These are phyloP conservation scores for Neoboletus magnificus DNA, from an alignment of 768 basidiomycete species.

Conservation along the genomic window DNA sequence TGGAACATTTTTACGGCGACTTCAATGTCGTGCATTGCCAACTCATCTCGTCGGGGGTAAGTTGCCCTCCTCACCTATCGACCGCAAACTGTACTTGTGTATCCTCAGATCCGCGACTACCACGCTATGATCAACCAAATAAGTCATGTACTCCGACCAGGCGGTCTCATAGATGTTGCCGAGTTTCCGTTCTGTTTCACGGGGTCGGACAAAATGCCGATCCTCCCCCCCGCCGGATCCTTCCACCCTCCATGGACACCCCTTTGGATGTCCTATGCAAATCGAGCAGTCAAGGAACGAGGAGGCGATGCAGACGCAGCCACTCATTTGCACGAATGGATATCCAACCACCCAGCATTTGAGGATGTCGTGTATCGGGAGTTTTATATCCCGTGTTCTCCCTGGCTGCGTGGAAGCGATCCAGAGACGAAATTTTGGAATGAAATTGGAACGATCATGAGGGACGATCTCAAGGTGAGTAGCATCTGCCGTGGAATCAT, in stretches of 20 bases:
- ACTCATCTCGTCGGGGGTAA: slow-evolving; percentile 68
- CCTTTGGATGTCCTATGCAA: slow-evolving; percentile 58
- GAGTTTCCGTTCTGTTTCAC: slow-evolving; percentile 73
- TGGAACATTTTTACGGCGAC: slow-evolving; percentile 77
- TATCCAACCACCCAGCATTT: slow-evolving; percentile 50
- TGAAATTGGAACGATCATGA: slow-evolving; percentile 43
- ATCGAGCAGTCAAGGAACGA: slow-evolving; percentile 48
- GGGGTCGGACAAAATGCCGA: slow-evolving; percentile 44
- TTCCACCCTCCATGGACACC: slow-evolving; percentile 56
- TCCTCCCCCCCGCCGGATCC: slow-evolving; percentile 41
- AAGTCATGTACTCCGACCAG: slow-evolving; percentile 61
- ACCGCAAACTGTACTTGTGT: slow-evolving; percentile 13
- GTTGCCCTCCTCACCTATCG: slow-evolving; percentile 27
- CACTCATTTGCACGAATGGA: slow-evolving; percentile 51
- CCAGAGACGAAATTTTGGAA: slow-evolving; percentile 34
- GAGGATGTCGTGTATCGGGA: slow-evolving; percentile 57
- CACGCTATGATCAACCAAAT: slow-evolving; percentile 62
- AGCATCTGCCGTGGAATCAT: background rate
- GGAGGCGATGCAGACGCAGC: slow-evolving; percentile 68
- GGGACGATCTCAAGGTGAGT: slow-evolving; percentile 57
- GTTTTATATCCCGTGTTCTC: slow-evolving; percentile 61
- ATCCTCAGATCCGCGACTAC: slow-evolving; percentile 64
- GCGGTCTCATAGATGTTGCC: slow-evolving; percentile 60
- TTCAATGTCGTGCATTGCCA: slow-evolving; percentile 76
- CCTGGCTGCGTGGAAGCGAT: slow-evolving; percentile 38